phyloP scores from a whole-genome alignment of 2,329 filamentous ascomycete genomes.

The Colletotrichum liaoningense region DNA sequence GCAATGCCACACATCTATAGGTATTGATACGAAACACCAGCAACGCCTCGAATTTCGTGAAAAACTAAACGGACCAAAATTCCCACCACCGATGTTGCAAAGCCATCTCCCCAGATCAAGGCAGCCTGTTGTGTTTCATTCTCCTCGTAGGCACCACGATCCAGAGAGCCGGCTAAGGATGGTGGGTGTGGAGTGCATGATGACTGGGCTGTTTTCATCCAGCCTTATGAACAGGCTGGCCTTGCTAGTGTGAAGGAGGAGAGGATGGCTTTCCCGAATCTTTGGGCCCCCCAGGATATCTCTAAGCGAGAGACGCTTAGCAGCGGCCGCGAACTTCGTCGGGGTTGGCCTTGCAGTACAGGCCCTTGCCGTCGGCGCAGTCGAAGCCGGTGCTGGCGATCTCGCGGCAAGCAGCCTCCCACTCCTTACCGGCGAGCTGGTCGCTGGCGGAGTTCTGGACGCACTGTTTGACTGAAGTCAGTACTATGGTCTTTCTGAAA shows the following conservation, averaged over 20 bases:
- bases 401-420: constrained; percentile 37
- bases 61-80: constrained; percentile 14
- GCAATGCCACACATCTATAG: constrained; percentile 14
- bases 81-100: constrained; percentile 8
- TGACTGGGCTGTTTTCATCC: not conserved
- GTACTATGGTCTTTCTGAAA: not conserved
- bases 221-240: constrained; percentile 10
- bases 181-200: constrained; percentile 14
- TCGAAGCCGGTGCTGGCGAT: constrained; percentile 35
- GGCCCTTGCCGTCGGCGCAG: constrained; percentile 38
- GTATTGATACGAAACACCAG: constrained; percentile 28
- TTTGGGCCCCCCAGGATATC: not conserved
- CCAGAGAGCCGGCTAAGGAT: constrained; percentile 24
- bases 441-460: constrained; percentile 20
- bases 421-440: constrained; percentile 36
- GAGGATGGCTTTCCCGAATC: not conserved
- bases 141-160: constrained; percentile 12
- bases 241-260: not conserved
- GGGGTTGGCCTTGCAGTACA: constrained; percentile 35
- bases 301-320: constrained; percentile 21
- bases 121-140: not conserved
- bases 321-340: constrained; percentile 31
- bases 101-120: constrained; percentile 10
- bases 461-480: constrained; percentile 21
- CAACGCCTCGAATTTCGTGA: constrained; percentile 29